Evolutionary conservation across 140 eudicot genomes (phyloP).

Genomic region (Cichorium intybus): DNA sequence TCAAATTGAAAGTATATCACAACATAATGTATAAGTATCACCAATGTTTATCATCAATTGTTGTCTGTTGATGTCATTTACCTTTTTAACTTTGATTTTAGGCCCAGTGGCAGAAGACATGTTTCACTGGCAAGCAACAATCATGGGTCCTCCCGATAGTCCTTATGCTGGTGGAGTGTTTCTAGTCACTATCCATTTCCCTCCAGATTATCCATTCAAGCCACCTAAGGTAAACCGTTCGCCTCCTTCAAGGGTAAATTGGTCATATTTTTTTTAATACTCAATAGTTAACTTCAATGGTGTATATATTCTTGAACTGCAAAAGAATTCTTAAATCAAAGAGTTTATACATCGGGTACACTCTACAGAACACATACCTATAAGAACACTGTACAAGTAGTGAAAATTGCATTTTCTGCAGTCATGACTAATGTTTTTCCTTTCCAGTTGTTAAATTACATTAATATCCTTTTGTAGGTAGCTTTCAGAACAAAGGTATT

Average conservation of each 20-base stretch:
- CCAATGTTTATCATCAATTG: no score
- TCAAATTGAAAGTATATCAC: no score
- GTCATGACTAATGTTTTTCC: neutral
- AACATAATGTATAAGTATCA: no score
- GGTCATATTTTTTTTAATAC: no score
- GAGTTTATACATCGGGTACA: no score
- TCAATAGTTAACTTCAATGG: no score
- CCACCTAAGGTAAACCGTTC: conserved; percentile 65
- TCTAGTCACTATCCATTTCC: conserved; percentile 74
- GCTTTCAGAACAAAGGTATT: conserved; percentile 88
- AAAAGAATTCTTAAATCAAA: no score
- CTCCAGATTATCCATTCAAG: conserved; percentile 82
- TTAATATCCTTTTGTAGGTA: conserved; percentile 40
- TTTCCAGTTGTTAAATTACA: neutral
- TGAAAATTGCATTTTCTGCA: no score
- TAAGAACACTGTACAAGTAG: no score
- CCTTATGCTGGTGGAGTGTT: conserved; percentile 83
- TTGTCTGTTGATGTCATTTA: no score
- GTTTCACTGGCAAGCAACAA: conserved; percentile 91
- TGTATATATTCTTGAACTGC: neutral
- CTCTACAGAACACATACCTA: no score
- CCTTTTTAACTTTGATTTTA: conserved; percentile 26
- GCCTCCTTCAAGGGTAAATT: no score
- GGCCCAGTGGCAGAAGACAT: conserved; percentile 93
- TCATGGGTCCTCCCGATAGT: conserved; percentile 82